phyloP scores from a whole-genome alignment of 805 yeast genomes.

The Tetrapisispora fleetii region DNA sequence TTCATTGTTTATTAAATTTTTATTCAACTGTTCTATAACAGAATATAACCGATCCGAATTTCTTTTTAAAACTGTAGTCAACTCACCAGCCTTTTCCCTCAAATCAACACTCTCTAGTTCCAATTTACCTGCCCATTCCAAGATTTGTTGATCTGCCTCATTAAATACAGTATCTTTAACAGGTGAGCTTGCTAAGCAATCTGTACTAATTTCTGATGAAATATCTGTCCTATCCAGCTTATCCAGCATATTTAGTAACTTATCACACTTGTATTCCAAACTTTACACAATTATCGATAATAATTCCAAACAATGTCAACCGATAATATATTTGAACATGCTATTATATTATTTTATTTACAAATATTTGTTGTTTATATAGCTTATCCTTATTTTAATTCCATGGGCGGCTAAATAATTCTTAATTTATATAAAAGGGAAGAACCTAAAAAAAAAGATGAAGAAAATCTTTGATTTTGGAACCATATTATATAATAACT shows the following conservation, averaged over 20 bases:
- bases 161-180: not conserved
- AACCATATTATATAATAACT: not conserved
- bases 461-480: not conserved
- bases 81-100: conserved; percentile 24
- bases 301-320: too few species aligned
- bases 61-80: conserved; percentile 12
- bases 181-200: conserved; percentile 2
- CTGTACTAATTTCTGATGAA: conserved; percentile 2
- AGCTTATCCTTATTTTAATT: not conserved
- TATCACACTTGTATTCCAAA: not conserved
- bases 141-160: conserved; percentile 28
- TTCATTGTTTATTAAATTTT: not conserved
- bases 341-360: not conserved
- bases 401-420: not conserved
- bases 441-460: not conserved
- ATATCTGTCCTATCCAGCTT: not conserved
- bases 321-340: too few species aligned
- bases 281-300: not conserved
- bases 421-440: not conserved
- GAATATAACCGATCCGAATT: conserved; percentile 5
- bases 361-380: not conserved
- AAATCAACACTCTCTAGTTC: conserved; percentile 41
- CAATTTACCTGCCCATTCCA: conserved; percentile 41
- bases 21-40: not conserved
- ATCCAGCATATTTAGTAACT: not conserved